Evolutionary conservation across 2,329 filamentous ascomycete genomes (phyloP), one percentile per base, ranked within the genome.

Genomic region (Westerdykella sp.): DNA sequence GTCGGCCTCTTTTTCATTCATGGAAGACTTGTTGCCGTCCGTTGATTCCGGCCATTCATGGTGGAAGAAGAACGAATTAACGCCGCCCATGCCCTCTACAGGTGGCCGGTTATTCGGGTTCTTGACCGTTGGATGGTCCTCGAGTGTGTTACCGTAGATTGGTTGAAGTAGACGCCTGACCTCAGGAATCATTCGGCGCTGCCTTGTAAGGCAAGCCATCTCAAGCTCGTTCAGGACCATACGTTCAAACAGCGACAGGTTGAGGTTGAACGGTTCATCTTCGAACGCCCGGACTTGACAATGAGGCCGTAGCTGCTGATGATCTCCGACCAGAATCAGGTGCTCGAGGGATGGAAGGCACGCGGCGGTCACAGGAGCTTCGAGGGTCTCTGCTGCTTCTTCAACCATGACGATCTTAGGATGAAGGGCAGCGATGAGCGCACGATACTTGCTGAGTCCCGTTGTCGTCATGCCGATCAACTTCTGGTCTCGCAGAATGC

Each of bases 211-310:
- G 41, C 79, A 80, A 1, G 76, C 75, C 55, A 78, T 87, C 0
- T 80, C 76, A 14, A 90, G 67, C 0, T 72, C 59, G 13, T 86
- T 80, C 4, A 74, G 70, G n/a, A 93, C 76, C 12, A 94, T 72
- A 1, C 87, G 77, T 66, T 94, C 85, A 54, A 94, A 94, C 54
- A 94, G 75, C 0, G 87, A 93, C 0, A 88, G 68, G 25, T 85
- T 79, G 30, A 93, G 72, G 49, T 79, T 75, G 59, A 78, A 88
- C 0, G 84, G 84, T 0, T 74, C 62, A 0, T 69, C 66, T 30
- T 77, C 77, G 1, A 89, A 74, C 1, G 77, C 74, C 2, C 67
- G 69, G 1, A 85, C 72, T 36, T 84, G 77, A 44, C 82, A 85
- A 37, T 82, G 78, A 0, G 83, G 87, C 9, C 81, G 78, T 2